Conservation (phyloP, 139 green algal species). For the Tetradesmus lagerheimii region DNA sequence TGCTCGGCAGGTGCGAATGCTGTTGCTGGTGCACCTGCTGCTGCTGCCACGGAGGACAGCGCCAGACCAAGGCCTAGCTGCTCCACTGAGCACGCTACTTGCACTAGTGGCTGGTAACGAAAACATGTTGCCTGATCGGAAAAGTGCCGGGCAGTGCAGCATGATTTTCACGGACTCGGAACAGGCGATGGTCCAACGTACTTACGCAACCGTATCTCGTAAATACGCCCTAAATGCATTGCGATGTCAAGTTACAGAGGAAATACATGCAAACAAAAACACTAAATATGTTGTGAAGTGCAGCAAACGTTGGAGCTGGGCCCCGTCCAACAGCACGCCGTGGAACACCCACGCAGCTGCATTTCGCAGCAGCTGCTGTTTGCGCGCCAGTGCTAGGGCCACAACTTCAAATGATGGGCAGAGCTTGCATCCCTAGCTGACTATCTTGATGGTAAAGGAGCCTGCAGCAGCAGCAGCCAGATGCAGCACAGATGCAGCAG, state of each 20-base stretch:
- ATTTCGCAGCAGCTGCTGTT: neutral
- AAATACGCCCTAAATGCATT: too few relatives aligned
- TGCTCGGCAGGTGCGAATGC: neutral
- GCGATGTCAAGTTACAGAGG: too few relatives aligned
- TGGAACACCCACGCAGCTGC: neutral
- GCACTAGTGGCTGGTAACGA: neutral
- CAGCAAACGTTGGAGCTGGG: too few relatives aligned
- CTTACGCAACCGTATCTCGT: neutral
- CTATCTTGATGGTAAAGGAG: conserved; percentile 46
- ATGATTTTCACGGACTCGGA: neutral
- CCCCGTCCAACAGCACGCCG: neutral
- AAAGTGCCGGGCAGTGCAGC: too few relatives aligned
- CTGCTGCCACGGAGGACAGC: neutral
- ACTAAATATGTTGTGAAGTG: too few relatives aligned
- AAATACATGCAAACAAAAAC: too few relatives aligned
- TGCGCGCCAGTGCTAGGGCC: neutral
- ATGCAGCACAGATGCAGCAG: neutral
- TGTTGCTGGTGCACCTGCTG: neutral
- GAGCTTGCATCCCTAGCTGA: neutral
- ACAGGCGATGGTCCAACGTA: neutral
- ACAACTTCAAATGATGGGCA: too few relatives aligned
- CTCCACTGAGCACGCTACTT: too few relatives aligned
- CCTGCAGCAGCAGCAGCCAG: conserved; percentile 31
- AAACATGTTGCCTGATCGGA: neutral
- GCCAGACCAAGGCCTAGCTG: too few relatives aligned